Percentiles rank a stretch among this genome's conserved stretches.
These are phyloP conservation scores for Backusella tarrabulga DNA, from an alignment of 192 early-diverging fungal genomes.

Conservation along the genomic window DNA sequence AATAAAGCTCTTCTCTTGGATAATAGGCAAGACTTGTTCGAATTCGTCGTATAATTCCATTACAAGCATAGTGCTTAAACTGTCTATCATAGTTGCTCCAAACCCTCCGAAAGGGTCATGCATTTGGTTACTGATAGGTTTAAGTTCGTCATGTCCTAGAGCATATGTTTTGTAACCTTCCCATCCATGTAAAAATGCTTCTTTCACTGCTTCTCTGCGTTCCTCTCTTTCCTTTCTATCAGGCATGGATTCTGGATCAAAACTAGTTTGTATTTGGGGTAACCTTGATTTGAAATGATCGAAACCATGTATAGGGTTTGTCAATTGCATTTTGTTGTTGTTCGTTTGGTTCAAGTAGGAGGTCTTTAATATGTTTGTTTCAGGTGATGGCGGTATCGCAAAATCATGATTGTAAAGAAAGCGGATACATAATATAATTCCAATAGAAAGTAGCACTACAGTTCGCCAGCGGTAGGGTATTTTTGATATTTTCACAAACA, in stretches of 20 bases:
- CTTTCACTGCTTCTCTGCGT: slow-evolving; percentile 45
- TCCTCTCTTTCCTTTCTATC: slow-evolving; percentile 5
- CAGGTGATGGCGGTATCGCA: background rate
- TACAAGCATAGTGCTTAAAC: slow-evolving; percentile 81
- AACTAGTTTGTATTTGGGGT: slow-evolving; percentile 13
- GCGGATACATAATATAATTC: background rate
- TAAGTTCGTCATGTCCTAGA: slow-evolving; percentile 69
- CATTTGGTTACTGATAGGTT: slow-evolving; percentile 29
- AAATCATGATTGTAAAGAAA: background rate
- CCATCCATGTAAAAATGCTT: slow-evolving; percentile 69
- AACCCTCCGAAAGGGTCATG: slow-evolving; percentile 45
- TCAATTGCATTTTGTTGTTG: background rate
- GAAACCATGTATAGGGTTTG: background rate
- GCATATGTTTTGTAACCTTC: slow-evolving; percentile 73
- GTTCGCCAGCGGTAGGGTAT: slow-evolving; percentile 1
- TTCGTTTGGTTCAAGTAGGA: background rate
- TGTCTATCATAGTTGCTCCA: slow-evolving; percentile 75
- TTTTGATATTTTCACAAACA: background rate
- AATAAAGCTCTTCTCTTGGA: slow-evolving; percentile 47
- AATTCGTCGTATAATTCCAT: slow-evolving; percentile 82
- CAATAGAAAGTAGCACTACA: background rate
- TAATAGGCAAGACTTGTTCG: slow-evolving; percentile 34
- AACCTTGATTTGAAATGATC: slow-evolving; percentile 8
- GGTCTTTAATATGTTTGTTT: background rate
- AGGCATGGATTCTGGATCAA: background rate